These are phyloP conservation scores for Aspergillus brasiliensis DNA, from an alignment of 2,329 filamentous ascomycete species.

Conservation along the genomic window DNA sequence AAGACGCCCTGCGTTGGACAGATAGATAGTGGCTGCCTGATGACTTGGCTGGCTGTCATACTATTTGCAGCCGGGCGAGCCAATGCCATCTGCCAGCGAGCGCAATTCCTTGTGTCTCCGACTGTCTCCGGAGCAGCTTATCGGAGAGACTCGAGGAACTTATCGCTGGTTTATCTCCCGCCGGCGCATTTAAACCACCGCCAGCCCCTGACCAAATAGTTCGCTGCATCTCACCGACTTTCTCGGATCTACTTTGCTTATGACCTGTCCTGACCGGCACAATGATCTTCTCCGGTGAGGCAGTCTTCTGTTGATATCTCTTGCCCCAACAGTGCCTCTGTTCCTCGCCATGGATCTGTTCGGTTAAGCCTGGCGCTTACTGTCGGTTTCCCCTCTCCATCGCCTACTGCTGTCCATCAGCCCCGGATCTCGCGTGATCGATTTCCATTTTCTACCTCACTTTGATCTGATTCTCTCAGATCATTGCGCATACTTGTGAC, in stretches of 20 bases:
- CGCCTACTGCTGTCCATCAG: conserved; percentile 9
- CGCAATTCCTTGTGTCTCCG: too few relatives aligned
- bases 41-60: not conserved
- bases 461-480: not conserved
- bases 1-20: too few relatives aligned
- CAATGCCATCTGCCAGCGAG: too few relatives aligned
- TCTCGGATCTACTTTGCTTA: not conserved
- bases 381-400: conserved; percentile 12
- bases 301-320: not conserved
- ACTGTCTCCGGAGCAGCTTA: not conserved
- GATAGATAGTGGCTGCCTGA: not conserved
- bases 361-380: conserved; percentile 14
- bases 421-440: conserved; percentile 17
- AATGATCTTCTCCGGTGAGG: not conserved
- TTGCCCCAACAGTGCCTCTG: not conserved
- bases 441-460: not conserved
- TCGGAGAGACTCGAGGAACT: not conserved
- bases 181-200: not conserved
- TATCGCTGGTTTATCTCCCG: too few relatives aligned
- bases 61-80: too few relatives aligned
- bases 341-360: not conserved
- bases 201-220: not conserved
- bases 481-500: not conserved
- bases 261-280: not conserved
- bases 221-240: not conserved